Evolutionary conservation across 768 basidiomycete species (phyloP), one percentile per base, ranked within the genome.

Genomic region (Lactarius indigo): DNA sequence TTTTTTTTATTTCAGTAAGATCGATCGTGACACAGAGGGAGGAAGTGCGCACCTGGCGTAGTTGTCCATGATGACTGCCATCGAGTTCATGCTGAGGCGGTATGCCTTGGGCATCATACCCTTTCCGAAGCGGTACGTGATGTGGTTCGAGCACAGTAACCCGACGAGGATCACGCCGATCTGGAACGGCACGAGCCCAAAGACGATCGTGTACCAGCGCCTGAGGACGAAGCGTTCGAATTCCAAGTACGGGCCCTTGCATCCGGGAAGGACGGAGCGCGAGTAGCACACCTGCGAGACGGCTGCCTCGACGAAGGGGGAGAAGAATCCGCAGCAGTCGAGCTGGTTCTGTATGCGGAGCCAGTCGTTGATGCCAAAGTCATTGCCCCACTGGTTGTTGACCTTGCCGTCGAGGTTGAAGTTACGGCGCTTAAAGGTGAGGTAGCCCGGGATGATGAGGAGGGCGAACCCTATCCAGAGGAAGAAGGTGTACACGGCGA

Each of bases 91-190:
- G 77, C 86, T 87, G 55, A 93, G 80, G 41, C 90, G 81, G 76
- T 94, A 93, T 17, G 88, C 85, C 80, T 91, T 90, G 64, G 91
- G 91, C 82, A 89, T 91, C 86, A 92, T 87, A 66, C 92, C 91
- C 79, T 92, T 93, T 12, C 91, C 91, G 75, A 93, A 93, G 60
- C 91, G 82, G 74, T 92, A 92, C 26, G 91, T 93, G 74, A 94
- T 86, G 70, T 93, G 91, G 76, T 91, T 92, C 28, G 87, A 87
- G 75, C 89, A 93, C 59, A 93, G 75, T 63, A 93, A 76, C 17
- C 81, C 86, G 1, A 80, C 79, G 67, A 90, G 66, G 72, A 91
- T 91, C 74, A 88, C 79, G 26, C 72, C 73, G 57, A 94, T 75
- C 65, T 92, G 91, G 15, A 85, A 72, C 1, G 90, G 90, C 17